phyloP scores from a whole-genome alignment of 768 basidiomycete species.

The Heimioporus sp. region DNA sequence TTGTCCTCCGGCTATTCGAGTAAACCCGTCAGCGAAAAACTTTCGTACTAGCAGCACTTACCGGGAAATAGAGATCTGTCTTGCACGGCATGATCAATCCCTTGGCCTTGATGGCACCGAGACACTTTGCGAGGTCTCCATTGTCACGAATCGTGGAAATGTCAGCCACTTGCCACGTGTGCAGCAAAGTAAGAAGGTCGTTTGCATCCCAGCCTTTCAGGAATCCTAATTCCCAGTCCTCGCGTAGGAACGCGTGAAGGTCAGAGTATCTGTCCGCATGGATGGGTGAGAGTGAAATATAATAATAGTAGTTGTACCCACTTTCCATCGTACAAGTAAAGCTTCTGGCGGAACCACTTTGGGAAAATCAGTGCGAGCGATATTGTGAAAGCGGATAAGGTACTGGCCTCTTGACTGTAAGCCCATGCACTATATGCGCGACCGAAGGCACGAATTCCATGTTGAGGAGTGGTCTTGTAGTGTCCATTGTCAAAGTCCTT shows the following conservation, averaged over 20 bases:
- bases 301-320: conserved; percentile 17
- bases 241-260: conserved; percentile 48
- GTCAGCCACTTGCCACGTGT: conserved; percentile 51
- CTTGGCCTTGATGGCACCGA: conserved; percentile 46
- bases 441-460: conserved; percentile 54
- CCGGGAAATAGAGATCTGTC: conserved; percentile 59
- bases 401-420: conserved; percentile 52
- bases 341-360: conserved; percentile 55
- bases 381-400: neutral
- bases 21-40: too few relatives aligned
- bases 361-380: neutral
- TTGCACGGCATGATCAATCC: conserved; percentile 59
- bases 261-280: conserved; percentile 38
- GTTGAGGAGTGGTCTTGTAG: conserved; percentile 45
- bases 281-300: neutral
- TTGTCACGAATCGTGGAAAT: conserved; percentile 43
- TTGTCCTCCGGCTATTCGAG: conserved; percentile 52
- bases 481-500: conserved; percentile 54
- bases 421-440: conserved; percentile 59
- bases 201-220: conserved; percentile 52
- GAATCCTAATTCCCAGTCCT: conserved; percentile 49
- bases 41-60: conserved; percentile 14
- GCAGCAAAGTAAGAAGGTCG: conserved; percentile 46
- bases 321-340: conserved; percentile 41
- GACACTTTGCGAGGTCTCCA: conserved; percentile 39